Percentiles rank a stretch among this genome's conserved stretches.
Conservation (phyloP, 2,329 filamentous ascomycete species). For the Aspergillus carbonarius region DNA sequence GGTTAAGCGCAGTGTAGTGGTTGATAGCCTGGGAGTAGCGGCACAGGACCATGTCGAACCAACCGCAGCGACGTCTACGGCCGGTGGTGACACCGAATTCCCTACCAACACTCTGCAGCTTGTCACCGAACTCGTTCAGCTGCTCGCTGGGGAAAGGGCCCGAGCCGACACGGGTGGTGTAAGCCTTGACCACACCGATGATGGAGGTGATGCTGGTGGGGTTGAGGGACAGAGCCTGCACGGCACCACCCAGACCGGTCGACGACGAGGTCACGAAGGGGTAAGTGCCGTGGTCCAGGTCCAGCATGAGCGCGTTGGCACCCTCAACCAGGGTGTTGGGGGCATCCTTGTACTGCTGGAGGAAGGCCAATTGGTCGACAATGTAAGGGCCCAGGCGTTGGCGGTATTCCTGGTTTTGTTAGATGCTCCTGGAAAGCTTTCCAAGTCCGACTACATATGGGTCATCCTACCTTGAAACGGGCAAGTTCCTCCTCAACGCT, state of each 20-base stretch:
- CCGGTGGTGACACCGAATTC: conserved; percentile 61
- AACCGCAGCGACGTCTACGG: conserved; percentile 62
- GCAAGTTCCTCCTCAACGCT: conserved; percentile 60
- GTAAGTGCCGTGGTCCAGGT: conserved; percentile 56
- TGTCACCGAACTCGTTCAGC: conserved; percentile 56
- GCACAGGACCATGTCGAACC: conserved; percentile 65
- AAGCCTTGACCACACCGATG: conserved; percentile 65
- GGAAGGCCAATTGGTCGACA: conserved; percentile 51
- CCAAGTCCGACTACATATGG: neutral
- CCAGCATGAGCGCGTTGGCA: conserved; percentile 64
- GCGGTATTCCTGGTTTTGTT: conserved; percentile 36
- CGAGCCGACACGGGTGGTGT: conserved; percentile 60
- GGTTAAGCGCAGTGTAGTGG: conserved; percentile 57
- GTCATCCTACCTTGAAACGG: conserved; percentile 51
- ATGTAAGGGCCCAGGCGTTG: conserved; percentile 38
- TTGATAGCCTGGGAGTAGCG: conserved; percentile 60
- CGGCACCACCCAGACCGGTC: conserved; percentile 50
- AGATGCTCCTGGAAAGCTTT: neutral
- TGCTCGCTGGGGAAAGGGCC: conserved; percentile 66
- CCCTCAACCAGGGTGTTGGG: conserved; percentile 62
- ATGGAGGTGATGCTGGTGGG: conserved; percentile 57
- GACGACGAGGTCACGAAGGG: conserved; percentile 51
- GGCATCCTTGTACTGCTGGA: conserved; percentile 55
- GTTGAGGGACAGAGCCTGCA: conserved; percentile 60
- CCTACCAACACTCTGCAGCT: conserved; percentile 55